Conservation (phyloP, 2,329 filamentous ascomycete species). For the Trichoderma brevicompactum region DNA sequence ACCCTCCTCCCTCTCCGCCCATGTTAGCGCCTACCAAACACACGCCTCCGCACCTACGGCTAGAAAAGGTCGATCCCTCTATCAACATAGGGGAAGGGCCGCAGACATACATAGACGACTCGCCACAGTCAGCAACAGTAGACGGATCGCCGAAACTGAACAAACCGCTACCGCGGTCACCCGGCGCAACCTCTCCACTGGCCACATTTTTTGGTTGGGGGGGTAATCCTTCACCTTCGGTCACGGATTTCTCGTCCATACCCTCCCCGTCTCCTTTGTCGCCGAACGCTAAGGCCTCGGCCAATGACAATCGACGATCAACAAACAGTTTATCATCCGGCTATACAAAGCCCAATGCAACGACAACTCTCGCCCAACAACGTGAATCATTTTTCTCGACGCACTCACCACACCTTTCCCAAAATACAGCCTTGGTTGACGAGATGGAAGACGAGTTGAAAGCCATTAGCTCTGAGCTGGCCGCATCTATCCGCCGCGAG, state of each 20-base stretch:
- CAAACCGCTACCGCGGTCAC: conserved; percentile 61
- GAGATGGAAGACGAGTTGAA: conserved; percentile 94
- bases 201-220: conserved; percentile 61
- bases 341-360: conserved; percentile 47
- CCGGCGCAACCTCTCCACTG: conserved; percentile 53
- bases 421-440: conserved; percentile 64
- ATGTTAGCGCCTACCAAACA: conserved; percentile 53
- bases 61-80: conserved; percentile 49
- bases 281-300: conserved; percentile 43
- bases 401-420: conserved; percentile 46
- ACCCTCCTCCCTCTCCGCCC: conserved; percentile 49
- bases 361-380: conserved; percentile 53
- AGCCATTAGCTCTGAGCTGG: conserved; percentile 90
- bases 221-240: conserved; percentile 51
- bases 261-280: conserved; percentile 60
- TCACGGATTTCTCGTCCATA: conserved; percentile 58
- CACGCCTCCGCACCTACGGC: conserved; percentile 57
- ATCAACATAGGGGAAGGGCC: conserved; percentile 36
- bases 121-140: conserved; percentile 38
- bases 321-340: conserved; percentile 41
- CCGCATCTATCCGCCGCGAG: conserved; percentile 88
- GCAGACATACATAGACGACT: conserved; percentile 35
- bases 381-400: conserved; percentile 58
- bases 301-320: conserved; percentile 41
- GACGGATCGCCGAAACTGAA: conserved; percentile 50